Evolutionary conservation across 2,329 filamentous ascomycete species (phyloP).

Genomic region (Ilyonectria destructans): DNA sequence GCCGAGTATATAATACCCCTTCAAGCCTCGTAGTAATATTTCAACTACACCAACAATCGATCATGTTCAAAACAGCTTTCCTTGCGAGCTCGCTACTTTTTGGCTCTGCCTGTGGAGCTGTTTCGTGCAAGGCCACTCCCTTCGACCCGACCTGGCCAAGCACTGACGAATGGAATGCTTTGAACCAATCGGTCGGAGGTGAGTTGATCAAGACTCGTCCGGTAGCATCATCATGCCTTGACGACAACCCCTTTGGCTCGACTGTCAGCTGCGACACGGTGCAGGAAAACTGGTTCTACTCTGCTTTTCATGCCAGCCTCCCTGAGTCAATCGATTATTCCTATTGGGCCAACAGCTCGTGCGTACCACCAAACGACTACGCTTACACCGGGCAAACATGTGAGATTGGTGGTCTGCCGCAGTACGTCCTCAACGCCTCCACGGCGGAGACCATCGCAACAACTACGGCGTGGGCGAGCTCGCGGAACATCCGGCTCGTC

Average conservation of each 20-base stretch:
- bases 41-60: too few species aligned
- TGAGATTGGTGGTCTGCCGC: too few species aligned
- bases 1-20: too few species aligned
- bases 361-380: too few species aligned
- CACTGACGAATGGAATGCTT: background rate
- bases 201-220: background rate
- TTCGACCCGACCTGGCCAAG: background rate
- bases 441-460: background rate
- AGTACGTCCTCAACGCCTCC: too few species aligned
- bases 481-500: slow-evolving; percentile 9
- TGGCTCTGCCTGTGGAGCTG: too few species aligned
- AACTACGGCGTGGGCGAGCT: background rate
- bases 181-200: slow-evolving; percentile 1
- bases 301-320: background rate
- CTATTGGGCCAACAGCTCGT: slow-evolving; percentile 1
- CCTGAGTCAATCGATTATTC: slow-evolving; percentile 7
- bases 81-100: too few species aligned
- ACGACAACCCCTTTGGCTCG: background rate
- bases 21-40: too few species aligned
- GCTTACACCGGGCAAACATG: too few species aligned
- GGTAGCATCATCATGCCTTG: background rate
- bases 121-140: background rate
- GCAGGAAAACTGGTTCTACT: slow-evolving; percentile 4
- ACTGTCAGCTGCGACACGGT: background rate
- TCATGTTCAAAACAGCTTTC: too few species aligned